Evolutionary conservation across 1,284 basidiomycete species (phyloP).

Genomic region (Pulveroboletus sp.): DNA sequence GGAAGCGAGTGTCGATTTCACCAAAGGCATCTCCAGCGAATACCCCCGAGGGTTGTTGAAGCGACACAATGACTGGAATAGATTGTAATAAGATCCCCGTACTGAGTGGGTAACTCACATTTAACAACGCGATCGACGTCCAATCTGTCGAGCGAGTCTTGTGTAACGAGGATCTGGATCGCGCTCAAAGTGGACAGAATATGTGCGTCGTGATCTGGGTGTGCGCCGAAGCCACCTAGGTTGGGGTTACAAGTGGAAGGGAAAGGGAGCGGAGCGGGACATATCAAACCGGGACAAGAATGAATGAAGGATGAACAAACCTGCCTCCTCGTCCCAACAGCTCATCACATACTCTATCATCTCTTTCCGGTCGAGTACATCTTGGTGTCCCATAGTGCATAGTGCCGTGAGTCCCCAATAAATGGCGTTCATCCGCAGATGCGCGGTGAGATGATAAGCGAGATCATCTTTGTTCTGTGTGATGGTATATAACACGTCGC

Average conservation of each 20-base stretch:
- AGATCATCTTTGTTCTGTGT: constrained; percentile 80
- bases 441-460: constrained; percentile 91
- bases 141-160: constrained; percentile 76
- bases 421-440: constrained; percentile 93
- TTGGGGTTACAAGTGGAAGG: not conserved
- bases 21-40: constrained; percentile 92
- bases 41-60: constrained; percentile 83
- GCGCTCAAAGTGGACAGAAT: constrained; percentile 86
- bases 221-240: constrained; percentile 88
- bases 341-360: constrained; percentile 90
- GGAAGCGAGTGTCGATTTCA: constrained; percentile 91
- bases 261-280: not conserved
- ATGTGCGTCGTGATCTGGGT: constrained; percentile 93
- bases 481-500: constrained; percentile 2
- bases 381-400: constrained; percentile 74
- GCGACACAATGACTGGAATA: constrained; percentile 72
- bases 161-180: constrained; percentile 88
- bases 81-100: not conserved
- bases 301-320: constrained; percentile 47
- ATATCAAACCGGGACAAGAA: constrained; percentile 7
- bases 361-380: constrained; percentile 79
- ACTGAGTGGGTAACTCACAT: constrained; percentile 49
- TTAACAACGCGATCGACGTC: constrained; percentile 70
- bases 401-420: constrained; percentile 96
- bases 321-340: constrained; percentile 91